Conservation (phyloP, 805 yeast species). For the Clavispora carvajalis region DNA sequence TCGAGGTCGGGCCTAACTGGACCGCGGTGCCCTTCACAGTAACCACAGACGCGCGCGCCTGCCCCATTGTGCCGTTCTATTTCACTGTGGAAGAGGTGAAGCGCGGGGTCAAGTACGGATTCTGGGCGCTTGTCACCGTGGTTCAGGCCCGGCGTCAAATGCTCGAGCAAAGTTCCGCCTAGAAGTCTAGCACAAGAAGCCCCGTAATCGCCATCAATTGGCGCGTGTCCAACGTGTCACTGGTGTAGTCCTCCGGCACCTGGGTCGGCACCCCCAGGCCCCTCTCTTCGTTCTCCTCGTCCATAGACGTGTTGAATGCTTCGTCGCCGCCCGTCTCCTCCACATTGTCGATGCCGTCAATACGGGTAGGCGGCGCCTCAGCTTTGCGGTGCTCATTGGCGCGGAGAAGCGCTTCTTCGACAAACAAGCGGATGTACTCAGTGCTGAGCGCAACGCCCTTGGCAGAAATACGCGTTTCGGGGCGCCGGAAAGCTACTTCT, state of each 20-base stretch:
- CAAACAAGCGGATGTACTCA: conserved; percentile 52
- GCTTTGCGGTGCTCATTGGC: conserved; percentile 47
- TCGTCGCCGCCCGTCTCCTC: conserved; percentile 15
- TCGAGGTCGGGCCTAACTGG: conserved; percentile 29
- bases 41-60: conserved; percentile 2
- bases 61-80: conserved; percentile 22
- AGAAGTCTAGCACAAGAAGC: conserved; percentile 30
- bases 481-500: conserved; percentile 43
- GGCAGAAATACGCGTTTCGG: conserved; percentile 42
- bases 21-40: conserved; percentile 26
- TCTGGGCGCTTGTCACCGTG: conserved; percentile 18
- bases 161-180: not conserved
- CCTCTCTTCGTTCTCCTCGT: conserved; percentile 7
- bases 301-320: conserved; percentile 12
- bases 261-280: conserved; percentile 14
- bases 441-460: conserved; percentile 46
- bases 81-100: conserved; percentile 20
- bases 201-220: conserved; percentile 56
- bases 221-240: conserved; percentile 44
- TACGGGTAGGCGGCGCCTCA: conserved; percentile 22
- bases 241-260: conserved; percentile 12
- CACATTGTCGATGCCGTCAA: conserved; percentile 31
- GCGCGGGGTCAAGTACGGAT: conserved; percentile 20
- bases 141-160: too few species aligned
- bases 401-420: conserved; percentile 53